Evolutionary conservation across 768 basidiomycete genomes (phyloP), one percentile per base, ranked within the genome.

Genomic region (Hericium alpestre): DNA sequence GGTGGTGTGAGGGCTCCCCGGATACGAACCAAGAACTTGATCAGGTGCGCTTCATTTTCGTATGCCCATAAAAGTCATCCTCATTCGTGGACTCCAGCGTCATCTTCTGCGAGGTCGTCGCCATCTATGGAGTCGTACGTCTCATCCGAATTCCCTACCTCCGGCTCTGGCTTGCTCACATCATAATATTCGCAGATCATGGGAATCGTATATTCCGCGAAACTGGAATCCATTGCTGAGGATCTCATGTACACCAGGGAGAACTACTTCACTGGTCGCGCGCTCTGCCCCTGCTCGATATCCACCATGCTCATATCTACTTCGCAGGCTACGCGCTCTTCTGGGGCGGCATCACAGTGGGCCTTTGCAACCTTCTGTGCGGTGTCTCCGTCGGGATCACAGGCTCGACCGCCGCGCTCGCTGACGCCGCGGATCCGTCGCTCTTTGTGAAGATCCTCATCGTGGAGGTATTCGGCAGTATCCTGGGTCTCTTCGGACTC

Each of bases 91-190:
- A 48, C 39, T 10, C 22, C 65, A 97, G 95, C 63, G 93, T 98
- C 75, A 97, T 99, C 66, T 97, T 98, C 78, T 97, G 95, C 71
- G 95, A 98, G 75, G 96, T 97, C 66, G 94, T 99, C 27, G 96
- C 95, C 58, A 98, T 99, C 67, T 98, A 98, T 73, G 96, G 90
- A 57, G 90, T 92, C 54, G 91, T 93, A 72, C 58, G 87, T 55
- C 12, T 23, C 13, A 11, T 15, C 9, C 16, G 6, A 11, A 12
- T 22, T 38, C 18, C 6, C 18, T 10, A 46, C 18, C 51, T 51
- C 16, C 25, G 3, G 25, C 3, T 50, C 32, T 32, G 32, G 1
- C 43, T 54, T 12, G 5, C 56, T 58, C 40, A 51, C 57, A 37
- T 12, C 15, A 18, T 55, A 15, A 37, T 53, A 0, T n/a, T n/a